Base-by-base conservation (phyloP, 768 basidiomycete genomes). In the Cystobasidium ongulense region DNA sequence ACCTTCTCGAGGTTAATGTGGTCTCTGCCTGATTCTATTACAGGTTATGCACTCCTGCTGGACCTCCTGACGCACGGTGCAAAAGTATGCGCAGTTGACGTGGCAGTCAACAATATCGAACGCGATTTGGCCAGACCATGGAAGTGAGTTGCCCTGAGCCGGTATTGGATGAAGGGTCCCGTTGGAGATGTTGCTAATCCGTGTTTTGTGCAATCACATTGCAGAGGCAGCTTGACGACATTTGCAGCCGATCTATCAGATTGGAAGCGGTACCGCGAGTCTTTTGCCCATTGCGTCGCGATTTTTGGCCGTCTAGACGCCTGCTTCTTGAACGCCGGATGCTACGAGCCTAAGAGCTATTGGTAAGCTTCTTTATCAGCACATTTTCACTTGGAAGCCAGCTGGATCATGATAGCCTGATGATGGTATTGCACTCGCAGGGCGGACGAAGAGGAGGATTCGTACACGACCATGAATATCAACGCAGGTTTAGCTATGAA, bases 401-500 rank as follows among this genome's bases (percentile, higher is more conserved):
- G 43, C n/a, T 23, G 53, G 8, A 7, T 54, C 10, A 23, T 23
- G n/a, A 8, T 54, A n/a, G n/a, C 8, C 53, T 54, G n/a, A 54
- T 29, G 29, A 7, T 8, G 39, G 18, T 18, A 23, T 23, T 54
- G 7, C 8, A 8, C 53, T 15, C 29, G 29, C 33, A 59, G 57
- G 57, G 57, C 57, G 4, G 57, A 59, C 57, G 11, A 59, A 35
- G 57, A 59, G 23, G 57, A 59, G 5, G 4, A 59, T 4, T 59
- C 57, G 5, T 59, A 59, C 25, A 59, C 29, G 57, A 59, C 57
- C 15, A 27, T 59, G 33, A 27, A 59, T 23, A 59, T 59, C 25
- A 59, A 59, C 21, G 57, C 57, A 15, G 57, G 57, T 35, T 23
- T 59, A 31, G 57, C 57, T 10, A 59, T 59, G 57, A 59, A 59